Base-by-base conservation (phyloP, 2,329 filamentous ascomycete species). In the Stagonosporopsis tanaceti region DNA sequence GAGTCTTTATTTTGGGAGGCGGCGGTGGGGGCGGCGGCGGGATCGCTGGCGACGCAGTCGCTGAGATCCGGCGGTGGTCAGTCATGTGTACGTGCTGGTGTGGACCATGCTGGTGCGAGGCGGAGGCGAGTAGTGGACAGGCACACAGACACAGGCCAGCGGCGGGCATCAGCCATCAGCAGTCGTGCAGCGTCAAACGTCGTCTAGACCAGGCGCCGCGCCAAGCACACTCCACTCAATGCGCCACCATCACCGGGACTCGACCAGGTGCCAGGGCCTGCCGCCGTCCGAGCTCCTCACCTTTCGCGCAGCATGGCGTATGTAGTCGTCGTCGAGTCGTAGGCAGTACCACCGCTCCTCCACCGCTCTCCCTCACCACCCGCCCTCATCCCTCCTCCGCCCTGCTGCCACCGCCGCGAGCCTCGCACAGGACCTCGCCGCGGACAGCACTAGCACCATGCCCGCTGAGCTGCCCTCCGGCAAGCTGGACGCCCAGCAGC, bases 11-110 rank as follows among this genome's bases (percentile, higher is more conserved):
- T 62, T 70, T 76, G 47, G 70, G 68, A 15, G 72, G 74, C 44
- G 75, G 74, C 47, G 72, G 70, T 48, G 74, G 74, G 24, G 75
- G 75, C 46, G 75, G 67, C 40, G 72, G 67, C 46, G 71, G 73
- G 62, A 72, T 70, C 47, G 60, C 48, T 20, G 65, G 53, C 30
- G 57, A 51, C 50, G 61, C 60, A 51, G 53, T 53, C 32, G 62
- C 60, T 54, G 60, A 50, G 45, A 54, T 47, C 15, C 59, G 62
- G 41, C 53, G 59, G 22, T 59, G 59, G 56, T 70, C 69, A 45
- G 65, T 62, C 67, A 68, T 69, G 60, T 46, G 37, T 45, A 35
- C 38, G 37, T 38, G 50, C 32, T 44, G 45, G 50, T 50, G 48
- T 57, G 54, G 42, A 30, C 28, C 28, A 30, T 30, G 28, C 28